A percentile compares a stretch with the other conserved stretches of the same genome.
phyloP scores from a whole-genome alignment of 768 basidiomycete genomes.

The Roridomyces roridus region DNA sequence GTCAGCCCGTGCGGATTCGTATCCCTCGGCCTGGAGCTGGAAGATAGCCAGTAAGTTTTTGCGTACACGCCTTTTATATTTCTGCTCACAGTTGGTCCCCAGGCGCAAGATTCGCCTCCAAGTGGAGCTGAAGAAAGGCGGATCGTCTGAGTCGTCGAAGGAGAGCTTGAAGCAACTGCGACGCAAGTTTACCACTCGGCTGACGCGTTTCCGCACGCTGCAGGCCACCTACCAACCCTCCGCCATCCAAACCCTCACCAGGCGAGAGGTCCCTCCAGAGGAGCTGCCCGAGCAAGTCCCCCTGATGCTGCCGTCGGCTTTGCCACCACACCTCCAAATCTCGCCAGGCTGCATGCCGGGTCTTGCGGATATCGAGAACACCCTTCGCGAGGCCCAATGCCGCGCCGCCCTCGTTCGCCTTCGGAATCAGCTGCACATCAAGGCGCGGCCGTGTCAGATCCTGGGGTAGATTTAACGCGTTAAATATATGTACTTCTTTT shows the following conservation, averaged over 20 bases:
- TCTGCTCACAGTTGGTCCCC: background rate
- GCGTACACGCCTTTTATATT: too few relatives aligned
- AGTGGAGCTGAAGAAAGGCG: background rate
- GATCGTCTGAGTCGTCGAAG: background rate
- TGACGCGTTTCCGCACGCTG: background rate
- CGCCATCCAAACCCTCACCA: too few relatives aligned
- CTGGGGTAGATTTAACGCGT: too few relatives aligned
- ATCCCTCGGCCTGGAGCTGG: background rate
- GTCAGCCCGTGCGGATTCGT: conserved; percentile 8
- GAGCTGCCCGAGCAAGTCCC: too few relatives aligned
- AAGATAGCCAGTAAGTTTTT: conserved; percentile 6
- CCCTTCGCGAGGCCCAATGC: conserved; percentile 27
- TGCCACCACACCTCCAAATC: background rate
- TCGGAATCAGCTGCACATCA: conserved; percentile 27
- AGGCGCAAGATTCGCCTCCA: background rate
- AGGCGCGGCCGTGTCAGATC: too few relatives aligned
- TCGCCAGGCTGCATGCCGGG: background rate
- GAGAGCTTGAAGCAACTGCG: background rate
- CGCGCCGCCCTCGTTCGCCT: conserved; percentile 23
- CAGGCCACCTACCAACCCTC: too few relatives aligned
- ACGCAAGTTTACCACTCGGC: background rate
- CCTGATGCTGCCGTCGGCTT: background rate
- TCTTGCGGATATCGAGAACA: conserved; percentile 20
- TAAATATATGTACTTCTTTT: too few relatives aligned
- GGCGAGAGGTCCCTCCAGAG: too few relatives aligned